Percentiles rank a stretch among this genome's conserved stretches.
Evolutionary conservation across 169 alveolate species (phyloP).

Genomic region (Toxoplasma gondii): DNA sequence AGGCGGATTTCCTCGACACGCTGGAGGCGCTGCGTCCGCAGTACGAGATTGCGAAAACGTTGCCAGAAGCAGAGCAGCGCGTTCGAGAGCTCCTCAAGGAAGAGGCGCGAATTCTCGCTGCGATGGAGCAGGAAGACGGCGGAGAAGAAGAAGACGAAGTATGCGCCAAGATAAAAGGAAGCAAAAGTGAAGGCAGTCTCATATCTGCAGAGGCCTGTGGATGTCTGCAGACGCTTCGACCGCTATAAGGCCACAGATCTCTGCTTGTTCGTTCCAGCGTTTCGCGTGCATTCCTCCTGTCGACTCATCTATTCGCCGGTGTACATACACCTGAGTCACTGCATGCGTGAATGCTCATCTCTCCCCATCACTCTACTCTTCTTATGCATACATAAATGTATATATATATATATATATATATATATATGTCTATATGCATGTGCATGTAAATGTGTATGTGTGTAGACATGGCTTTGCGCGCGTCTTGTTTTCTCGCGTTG

Average conservation of each 20-base stretch:
- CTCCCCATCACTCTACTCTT: too few relatives aligned
- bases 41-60: background rate
- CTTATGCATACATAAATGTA: background rate
- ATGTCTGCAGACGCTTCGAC: too few relatives aligned
- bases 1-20: constrained; percentile 19
- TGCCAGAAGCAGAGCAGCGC: background rate
- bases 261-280: too few relatives aligned
- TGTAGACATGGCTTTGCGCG: background rate
- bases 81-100: background rate
- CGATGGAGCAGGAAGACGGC: background rate
- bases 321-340: too few relatives aligned
- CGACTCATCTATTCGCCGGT: too few relatives aligned
- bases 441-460: background rate
- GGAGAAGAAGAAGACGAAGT: background rate
- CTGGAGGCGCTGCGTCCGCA: background rate
- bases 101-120: background rate
- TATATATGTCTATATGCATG: background rate
- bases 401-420: background rate
- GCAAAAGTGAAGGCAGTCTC: background rate
- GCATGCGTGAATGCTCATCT: too few relatives aligned
- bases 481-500: background rate
- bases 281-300: too few relatives aligned
- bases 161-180: background rate
- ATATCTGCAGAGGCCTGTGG: too few relatives aligned
- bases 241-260: too few relatives aligned